These are phyloP conservation scores for Corylus avellana DNA, from an alignment of 306 rosid genomes.

Conservation along the genomic window DNA sequence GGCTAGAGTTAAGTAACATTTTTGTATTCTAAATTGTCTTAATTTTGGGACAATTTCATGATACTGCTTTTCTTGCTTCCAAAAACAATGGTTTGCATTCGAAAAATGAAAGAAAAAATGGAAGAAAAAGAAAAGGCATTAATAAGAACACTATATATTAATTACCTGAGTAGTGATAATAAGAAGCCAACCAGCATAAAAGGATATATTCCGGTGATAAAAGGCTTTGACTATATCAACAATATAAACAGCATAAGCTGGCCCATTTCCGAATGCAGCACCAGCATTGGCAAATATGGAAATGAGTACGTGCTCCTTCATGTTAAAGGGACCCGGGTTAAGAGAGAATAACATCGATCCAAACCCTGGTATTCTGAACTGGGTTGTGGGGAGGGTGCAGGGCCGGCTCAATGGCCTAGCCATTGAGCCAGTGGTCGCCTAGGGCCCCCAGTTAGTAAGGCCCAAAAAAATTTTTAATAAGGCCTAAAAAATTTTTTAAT, in stretches of 20 bases:
- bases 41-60: too few relatives aligned
- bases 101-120: background rate
- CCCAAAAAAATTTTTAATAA: too few relatives aligned
- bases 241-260: slow-evolving; percentile 64
- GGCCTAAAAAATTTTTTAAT: too few relatives aligned
- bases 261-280: slow-evolving; percentile 60
- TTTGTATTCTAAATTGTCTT: too few relatives aligned
- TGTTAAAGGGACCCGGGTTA: slow-evolving; percentile 73
- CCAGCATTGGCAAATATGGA: slow-evolving; percentile 83
- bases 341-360: slow-evolving; percentile 38
- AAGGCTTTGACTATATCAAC: slow-evolving; percentile 63
- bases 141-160: background rate
- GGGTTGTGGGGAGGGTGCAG: slow-evolving; percentile 28
- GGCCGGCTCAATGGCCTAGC: too few relatives aligned
- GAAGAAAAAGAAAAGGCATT: background rate
- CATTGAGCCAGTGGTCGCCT: too few relatives aligned
- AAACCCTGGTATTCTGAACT: slow-evolving; percentile 46
- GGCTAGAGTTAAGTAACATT: too few relatives aligned
- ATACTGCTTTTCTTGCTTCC: too few relatives aligned
- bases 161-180: slow-evolving; percentile 65
- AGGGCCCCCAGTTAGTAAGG: too few relatives aligned
- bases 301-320: slow-evolving; percentile 78
- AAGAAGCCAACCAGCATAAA: slow-evolving; percentile 64
- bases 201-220: slow-evolving; percentile 53
- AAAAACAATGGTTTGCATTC: background rate